Evolutionary conservation across 164 flowering plant species (phyloP), one percentile per base, ranked within the genome.

Genomic region (Saururus chinensis): DNA sequence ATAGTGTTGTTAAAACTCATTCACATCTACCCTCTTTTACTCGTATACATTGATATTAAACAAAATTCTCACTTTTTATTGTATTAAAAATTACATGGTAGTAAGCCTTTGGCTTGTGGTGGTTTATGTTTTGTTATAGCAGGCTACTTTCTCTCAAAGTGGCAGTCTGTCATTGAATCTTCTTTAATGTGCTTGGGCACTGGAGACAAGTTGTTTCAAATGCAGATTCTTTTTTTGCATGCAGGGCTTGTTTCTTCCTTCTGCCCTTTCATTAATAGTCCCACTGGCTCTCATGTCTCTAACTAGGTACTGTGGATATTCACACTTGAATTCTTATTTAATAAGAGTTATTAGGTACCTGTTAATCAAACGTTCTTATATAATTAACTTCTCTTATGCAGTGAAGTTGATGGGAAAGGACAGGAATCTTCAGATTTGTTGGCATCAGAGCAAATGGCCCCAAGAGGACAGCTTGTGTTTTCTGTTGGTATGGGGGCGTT

Each of bases 391-490:
- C 24, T 9, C 59, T 35, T n/a, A 49, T 76, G 65, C 87, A 93
- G 97, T 76, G 98, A 93, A 76, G 98, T 86, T 42, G 79, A 79
- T 74, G 97, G 91, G 52, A 84, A 82, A 64, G 96, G 81, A 61
- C 86, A 75, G 62, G 84, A 81, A 48, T 60, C 85, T 66, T 49
- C 84, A 24, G 65, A 71, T 77, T 83, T 88, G 70, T 75, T 89
- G 86, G 77, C 98, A 61, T 82, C 95, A 25, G 97, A 93, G 72
- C 95, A 86, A 74, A 88, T 93, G 95, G 97, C 97, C 73, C 98
- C 97, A 66, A 76, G 96, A 69, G 97, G 96, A 65, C 79, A 81
- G 74, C 97, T 93, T 74, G 95, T 93, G 71, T 88, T 93, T 60
- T 59, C 81, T 60, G 89, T 88, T 49, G 98, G 98, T 22, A 68